A percentile compares a stretch with the other conserved stretches of the same genome.
Evolutionary conservation across 257 asterid genomes (phyloP).

Genomic region (Salvia rosmarinus): DNA sequence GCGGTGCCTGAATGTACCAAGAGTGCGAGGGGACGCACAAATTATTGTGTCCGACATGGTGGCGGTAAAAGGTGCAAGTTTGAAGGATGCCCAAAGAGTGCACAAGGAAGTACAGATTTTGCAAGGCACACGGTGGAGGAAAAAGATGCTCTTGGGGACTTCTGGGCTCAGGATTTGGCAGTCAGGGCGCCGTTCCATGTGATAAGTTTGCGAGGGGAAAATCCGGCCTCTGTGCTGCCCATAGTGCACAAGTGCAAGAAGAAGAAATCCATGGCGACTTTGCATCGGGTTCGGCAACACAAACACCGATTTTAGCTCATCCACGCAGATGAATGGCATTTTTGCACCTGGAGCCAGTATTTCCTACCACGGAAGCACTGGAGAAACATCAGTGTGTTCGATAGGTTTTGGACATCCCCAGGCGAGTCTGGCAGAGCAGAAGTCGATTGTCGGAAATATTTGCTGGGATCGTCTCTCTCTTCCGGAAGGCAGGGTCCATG

Average conservation of each 20-base stretch:
- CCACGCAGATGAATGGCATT: slow-evolving; percentile 25
- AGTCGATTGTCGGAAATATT: slow-evolving; percentile 27
- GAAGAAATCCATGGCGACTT: slow-evolving; percentile 23
- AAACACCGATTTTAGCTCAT: slow-evolving; percentile 25
- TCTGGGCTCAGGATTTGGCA: slow-evolving; percentile 39
- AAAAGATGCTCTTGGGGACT: slow-evolving; percentile 64
- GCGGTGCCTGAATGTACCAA: slow-evolving; percentile 49
- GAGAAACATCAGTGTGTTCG: slow-evolving; percentile 29
- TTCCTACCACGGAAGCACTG: slow-evolving; percentile 23
- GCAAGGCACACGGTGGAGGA: slow-evolving; percentile 72
- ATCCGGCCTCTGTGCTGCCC: slow-evolving; percentile 60
- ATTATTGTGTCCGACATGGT: slow-evolving; percentile 67
- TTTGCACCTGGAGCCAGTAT: slow-evolving; percentile 6
- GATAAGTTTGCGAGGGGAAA: slow-evolving; percentile 68
- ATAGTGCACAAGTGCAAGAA: slow-evolving; percentile 47
- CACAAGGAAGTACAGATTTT: slow-evolving; percentile 69
- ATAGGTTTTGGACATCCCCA: slow-evolving; percentile 28
- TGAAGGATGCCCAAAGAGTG: slow-evolving; percentile 63
- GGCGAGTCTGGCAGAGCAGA: slow-evolving; percentile 17
- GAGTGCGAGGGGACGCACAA: slow-evolving; percentile 67
- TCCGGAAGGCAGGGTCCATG: slow-evolving; percentile 81
- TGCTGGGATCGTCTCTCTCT: slow-evolving; percentile 41
- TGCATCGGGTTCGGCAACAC: slow-evolving; percentile 26
- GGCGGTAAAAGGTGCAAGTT: slow-evolving; percentile 71
- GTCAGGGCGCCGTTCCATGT: slow-evolving; percentile 37